Percentiles rank a stretch among this genome's conserved stretches.
Evolutionary conservation across 225 moss, liverwort and hornwort genomes (phyloP).

Genomic region (Pleurozium schreberi): DNA sequence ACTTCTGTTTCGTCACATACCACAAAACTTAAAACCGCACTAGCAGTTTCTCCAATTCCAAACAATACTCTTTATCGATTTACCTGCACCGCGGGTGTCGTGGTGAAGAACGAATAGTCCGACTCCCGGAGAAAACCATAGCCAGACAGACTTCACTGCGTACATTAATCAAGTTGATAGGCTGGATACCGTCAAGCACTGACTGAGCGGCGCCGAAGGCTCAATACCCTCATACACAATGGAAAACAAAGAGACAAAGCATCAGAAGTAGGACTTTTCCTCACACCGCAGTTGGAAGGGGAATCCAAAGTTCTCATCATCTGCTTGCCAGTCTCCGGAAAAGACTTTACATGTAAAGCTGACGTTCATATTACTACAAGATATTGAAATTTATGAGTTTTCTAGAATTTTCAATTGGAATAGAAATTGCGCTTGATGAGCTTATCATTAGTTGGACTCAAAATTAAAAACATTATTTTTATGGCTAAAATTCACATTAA

Average conservation of each 20-base stretch:
- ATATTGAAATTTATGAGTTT: no score
- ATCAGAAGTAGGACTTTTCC: slow-evolving; percentile 64
- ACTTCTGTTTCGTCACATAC: no score
- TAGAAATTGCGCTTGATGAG: no score
- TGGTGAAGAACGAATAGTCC: background rate
- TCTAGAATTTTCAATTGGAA: no score
- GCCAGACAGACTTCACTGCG: background rate
- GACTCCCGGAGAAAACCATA: background rate
- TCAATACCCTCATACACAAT: background rate
- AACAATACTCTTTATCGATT: no score
- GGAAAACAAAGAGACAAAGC: background rate
- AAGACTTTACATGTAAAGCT: no score
- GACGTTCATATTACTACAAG: no score
- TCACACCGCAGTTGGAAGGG: slow-evolving; percentile 44
- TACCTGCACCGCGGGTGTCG: background rate
- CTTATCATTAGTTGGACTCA: no score
- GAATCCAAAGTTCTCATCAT: slow-evolving; percentile 59
- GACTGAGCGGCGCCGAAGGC: no score
- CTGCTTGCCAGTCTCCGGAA: background rate
- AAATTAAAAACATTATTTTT: no score
- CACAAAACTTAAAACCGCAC: background rate
- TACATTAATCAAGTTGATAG: background rate
- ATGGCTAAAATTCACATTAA: no score
- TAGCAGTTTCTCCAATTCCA: no score
- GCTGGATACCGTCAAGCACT: background rate